Conservation (phyloP, 1,284 basidiomycete species). For the Schizophyllum amplum region DNA sequence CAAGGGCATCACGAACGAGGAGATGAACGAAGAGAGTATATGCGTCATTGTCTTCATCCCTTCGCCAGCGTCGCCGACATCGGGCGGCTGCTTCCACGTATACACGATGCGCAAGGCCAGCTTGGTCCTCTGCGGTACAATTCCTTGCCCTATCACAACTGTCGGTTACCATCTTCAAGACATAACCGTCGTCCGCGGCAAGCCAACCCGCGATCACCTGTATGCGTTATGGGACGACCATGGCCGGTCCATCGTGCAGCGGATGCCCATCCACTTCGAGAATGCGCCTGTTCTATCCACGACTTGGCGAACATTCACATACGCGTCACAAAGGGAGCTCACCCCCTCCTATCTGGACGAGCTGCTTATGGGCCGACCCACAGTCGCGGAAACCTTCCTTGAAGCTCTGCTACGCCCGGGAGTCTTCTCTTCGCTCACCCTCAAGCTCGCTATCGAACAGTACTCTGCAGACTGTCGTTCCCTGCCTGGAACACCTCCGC, state of each 20-base stretch:
- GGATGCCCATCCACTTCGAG: constrained; percentile 33
- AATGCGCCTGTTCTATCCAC: constrained; percentile 19
- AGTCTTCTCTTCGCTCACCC: constrained; percentile 75
- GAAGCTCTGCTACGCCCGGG: constrained; percentile 80
- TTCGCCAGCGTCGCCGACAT: constrained; percentile 47
- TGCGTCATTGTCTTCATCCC: constrained; percentile 63
- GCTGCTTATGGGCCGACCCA: constrained; percentile 61
- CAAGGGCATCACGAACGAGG: constrained; percentile 32
- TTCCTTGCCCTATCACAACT: constrained; percentile 52
- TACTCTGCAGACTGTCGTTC: constrained; percentile 70
- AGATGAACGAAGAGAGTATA: constrained; percentile 33
- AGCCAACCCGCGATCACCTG: constrained; percentile 35
- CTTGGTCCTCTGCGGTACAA: constrained; percentile 43
- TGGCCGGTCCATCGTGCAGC: constrained; percentile 65
- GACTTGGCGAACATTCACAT: constrained; percentile 47
- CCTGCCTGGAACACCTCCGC: constrained; percentile 48
- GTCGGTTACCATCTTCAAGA: constrained; percentile 68
- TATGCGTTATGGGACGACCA: constrained; percentile 72
- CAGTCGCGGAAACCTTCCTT: constrained; percentile 73
- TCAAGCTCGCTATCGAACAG: constrained; percentile 73
- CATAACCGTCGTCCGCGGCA: constrained; percentile 40
- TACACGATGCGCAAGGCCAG: constrained; percentile 46
- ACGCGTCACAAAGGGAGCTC: constrained; percentile 61
- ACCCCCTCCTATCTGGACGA: constrained; percentile 86
- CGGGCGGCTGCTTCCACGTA: constrained; percentile 66